Conservation (phyloP, 495 filamentous ascomycete species). For the Bryoglossum gracile region DNA sequence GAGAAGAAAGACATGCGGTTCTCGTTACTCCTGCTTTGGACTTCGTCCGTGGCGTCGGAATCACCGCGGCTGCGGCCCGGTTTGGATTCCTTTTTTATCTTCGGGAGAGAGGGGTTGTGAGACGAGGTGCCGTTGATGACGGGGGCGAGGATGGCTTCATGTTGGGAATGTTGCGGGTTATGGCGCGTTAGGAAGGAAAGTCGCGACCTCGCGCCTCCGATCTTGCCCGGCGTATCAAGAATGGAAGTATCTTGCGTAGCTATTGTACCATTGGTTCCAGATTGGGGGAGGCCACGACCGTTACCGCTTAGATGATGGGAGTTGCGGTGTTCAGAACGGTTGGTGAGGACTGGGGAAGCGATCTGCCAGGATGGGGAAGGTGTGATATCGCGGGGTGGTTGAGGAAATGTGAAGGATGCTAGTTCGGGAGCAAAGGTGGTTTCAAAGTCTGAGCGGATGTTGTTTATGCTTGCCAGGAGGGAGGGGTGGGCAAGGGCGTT, state of each 20-base stretch:
- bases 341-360: conserved; percentile 1
- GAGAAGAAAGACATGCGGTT: neutral
- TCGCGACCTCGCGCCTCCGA: neutral
- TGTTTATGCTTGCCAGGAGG: neutral
- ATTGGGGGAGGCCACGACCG: conserved; percentile 1
- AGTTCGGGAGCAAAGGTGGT: conserved; percentile 56
- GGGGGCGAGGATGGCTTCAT: conserved; percentile 10
- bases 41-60: neutral
- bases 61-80: neutral
- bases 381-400: conserved; percentile 3
- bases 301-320: neutral
- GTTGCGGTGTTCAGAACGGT: neutral
- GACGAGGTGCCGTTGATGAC: conserved; percentile 8
- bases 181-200: conserved; percentile 5
- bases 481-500: neutral
- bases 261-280: conserved; percentile 17
- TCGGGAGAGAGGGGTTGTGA: too few species aligned
- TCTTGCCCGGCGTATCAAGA: conserved; percentile 13
- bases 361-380: conserved; percentile 8
- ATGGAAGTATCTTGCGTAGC: conserved; percentile 13
- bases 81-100: neutral
- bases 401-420: conserved; percentile 38
- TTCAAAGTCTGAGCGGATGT: conserved; percentile 44
- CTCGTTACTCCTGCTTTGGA: conserved; percentile 9
- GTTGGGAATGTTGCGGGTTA: neutral